phyloP scores from a whole-genome alignment of 1,284 basidiomycete species.

The Fomitopsis palustris region DNA sequence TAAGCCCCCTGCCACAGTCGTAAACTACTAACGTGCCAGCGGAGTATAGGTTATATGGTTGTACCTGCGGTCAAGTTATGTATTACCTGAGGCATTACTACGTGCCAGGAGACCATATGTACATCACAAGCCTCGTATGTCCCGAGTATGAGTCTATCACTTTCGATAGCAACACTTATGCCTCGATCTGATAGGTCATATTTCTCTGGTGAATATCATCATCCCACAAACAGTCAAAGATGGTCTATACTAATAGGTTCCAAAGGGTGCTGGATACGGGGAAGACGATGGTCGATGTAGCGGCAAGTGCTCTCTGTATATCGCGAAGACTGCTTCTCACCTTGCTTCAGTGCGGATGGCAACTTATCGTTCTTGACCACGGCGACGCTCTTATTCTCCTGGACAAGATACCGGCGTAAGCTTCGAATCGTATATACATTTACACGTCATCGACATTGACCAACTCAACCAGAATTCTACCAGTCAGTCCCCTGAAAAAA shows the following conservation, averaged over 20 bases:
- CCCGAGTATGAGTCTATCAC: too few relatives aligned
- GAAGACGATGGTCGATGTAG: background rate
- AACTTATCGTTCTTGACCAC: background rate
- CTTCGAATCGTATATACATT: background rate
- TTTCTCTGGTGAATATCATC: background rate
- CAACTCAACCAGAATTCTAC: background rate
- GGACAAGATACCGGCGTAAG: background rate
- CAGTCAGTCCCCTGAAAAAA: background rate
- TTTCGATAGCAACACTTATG: too few relatives aligned
- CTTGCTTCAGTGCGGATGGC: background rate
- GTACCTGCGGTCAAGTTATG: background rate
- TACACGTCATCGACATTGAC: too few relatives aligned
- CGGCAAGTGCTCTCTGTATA: background rate
- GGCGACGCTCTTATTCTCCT: background rate
- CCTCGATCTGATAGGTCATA: background rate
- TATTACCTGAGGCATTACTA: background rate
- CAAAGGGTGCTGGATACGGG: background rate
- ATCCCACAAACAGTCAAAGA: background rate
- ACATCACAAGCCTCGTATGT: background rate
- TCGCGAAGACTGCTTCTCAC: background rate
- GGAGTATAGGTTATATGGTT: background rate
- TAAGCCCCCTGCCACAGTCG: background rate
- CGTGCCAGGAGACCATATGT: background rate
- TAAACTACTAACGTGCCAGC: too few relatives aligned
- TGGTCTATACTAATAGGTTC: background rate